phyloP scores from a whole-genome alignment of 768 basidiomycete genomes.

The Leucosporidium yakuticum region DNA sequence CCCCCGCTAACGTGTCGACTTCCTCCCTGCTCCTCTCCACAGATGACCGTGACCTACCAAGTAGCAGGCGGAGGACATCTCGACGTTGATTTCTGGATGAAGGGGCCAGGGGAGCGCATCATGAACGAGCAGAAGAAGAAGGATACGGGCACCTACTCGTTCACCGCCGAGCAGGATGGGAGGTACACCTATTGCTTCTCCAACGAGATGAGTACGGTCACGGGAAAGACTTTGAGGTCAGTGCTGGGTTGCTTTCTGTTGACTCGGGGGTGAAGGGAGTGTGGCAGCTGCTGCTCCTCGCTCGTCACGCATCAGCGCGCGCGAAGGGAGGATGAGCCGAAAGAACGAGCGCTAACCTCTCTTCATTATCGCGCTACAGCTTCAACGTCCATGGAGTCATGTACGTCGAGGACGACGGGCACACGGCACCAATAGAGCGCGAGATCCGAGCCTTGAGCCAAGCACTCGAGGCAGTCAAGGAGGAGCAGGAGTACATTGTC shows the following conservation, averaged over 20 bases:
- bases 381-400: constrained; percentile 98
- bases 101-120: constrained; percentile 63
- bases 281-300: constrained; percentile 26
- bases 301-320: no score
- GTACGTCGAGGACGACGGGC: constrained; percentile 78
- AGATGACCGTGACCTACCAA: constrained; percentile 99
- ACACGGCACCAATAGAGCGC: constrained; percentile 88
- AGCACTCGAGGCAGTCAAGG: constrained; percentile 82
- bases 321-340: constrained; percentile 9
- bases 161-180: constrained; percentile 82
- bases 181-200: constrained; percentile 95
- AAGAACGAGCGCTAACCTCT: constrained; percentile 1
- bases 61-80: constrained; percentile 94
- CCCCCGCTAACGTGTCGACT: not conserved
- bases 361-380: constrained; percentile 45
- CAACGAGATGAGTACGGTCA: constrained; percentile 94
- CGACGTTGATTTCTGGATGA: constrained; percentile 94
- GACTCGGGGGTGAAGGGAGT: not conserved
- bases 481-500: constrained; percentile 98
- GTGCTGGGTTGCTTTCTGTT: constrained; percentile 16
- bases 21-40: constrained; percentile 2
- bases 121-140: constrained; percentile 76
- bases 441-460: constrained; percentile 81
- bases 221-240: constrained; percentile 90
- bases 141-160: constrained; percentile 78